phyloP scores from a whole-genome alignment of 768 basidiomycete genomes.

The Calocybe cyanea region DNA sequence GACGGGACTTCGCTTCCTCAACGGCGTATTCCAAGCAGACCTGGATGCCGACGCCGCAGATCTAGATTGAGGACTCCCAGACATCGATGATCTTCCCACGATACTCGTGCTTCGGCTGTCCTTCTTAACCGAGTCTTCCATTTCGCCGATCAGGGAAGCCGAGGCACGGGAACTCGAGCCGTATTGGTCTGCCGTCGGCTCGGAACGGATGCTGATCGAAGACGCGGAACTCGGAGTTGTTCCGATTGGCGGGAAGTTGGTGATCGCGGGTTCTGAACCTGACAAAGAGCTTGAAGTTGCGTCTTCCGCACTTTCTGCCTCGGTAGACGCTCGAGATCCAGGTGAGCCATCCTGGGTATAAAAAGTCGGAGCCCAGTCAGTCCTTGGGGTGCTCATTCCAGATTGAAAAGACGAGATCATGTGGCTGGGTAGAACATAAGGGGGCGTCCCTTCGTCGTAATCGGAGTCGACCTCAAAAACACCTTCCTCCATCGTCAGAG shows the following conservation, averaged over 20 bases:
- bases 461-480: conserved; percentile 58
- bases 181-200: conserved; percentile 10
- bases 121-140: no score
- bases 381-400: conserved; percentile 15
- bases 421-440: conserved; percentile 9
- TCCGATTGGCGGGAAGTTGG: conserved; percentile 16
- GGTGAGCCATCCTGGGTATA: no score
- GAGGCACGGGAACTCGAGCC: conserved; percentile 14
- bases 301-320: conserved; percentile 10
- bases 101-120: background rate
- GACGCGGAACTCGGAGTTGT: conserved; percentile 26
- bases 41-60: conserved; percentile 19
- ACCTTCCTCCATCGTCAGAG: conserved; percentile 38
- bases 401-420: conserved; percentile 20
- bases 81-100: background rate
- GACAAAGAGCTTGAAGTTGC: conserved; percentile 18
- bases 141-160: conserved; percentile 10
- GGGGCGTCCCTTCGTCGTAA: conserved; percentile 21
- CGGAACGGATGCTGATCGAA: background rate
- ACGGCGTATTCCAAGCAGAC: conserved; percentile 36
- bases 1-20: conserved; percentile 19
- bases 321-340: conserved; percentile 49
- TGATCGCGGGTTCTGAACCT: conserved; percentile 26
- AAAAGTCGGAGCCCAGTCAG: conserved; percentile 19
- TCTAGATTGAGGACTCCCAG: conserved; percentile 12